Evolutionary conservation across 176 grass and related monocot species (phyloP).

Genomic region (Oryza meridionalis): DNA sequence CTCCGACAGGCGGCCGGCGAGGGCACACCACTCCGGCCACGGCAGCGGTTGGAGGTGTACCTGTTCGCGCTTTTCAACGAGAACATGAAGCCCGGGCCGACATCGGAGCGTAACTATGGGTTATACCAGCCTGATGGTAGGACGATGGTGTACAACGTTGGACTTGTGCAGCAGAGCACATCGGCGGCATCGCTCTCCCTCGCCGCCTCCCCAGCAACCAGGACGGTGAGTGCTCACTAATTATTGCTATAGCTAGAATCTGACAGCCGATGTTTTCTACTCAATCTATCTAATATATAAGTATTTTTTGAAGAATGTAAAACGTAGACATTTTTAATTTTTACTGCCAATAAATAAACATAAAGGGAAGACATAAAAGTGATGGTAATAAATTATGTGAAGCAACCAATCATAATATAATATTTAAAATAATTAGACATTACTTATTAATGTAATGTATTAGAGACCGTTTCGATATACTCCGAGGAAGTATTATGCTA

Average conservation of each 20-base stretch:
- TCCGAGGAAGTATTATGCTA: too few relatives aligned
- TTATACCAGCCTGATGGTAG: constrained; percentile 72
- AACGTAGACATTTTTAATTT: too few relatives aligned
- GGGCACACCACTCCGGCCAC: constrained; percentile 85
- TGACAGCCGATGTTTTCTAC: too few relatives aligned
- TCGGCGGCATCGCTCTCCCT: constrained; percentile 70
- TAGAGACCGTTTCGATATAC: too few relatives aligned
- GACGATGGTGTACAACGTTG: constrained; percentile 87
- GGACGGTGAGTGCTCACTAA: background rate
- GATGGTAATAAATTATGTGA: too few relatives aligned
- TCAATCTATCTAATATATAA: too few relatives aligned
- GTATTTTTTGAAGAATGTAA: too few relatives aligned
- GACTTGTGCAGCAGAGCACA: constrained; percentile 43
- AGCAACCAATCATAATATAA: too few relatives aligned
- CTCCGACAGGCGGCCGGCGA: constrained; percentile 60
- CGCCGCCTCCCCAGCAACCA: constrained; percentile 49
- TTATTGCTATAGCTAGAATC: background rate
- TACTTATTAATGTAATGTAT: too few relatives aligned
- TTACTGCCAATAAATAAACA: too few relatives aligned
- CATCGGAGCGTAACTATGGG: constrained; percentile 92
- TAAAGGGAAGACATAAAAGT: too few relatives aligned
- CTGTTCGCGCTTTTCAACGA: constrained; percentile 98
- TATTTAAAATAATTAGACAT: too few relatives aligned
- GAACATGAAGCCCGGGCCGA: constrained; percentile 81
- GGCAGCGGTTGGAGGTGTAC: constrained; percentile 74